Conservation (phyloP, 768 basidiomycete genomes). For the Pilatotrama ljubarskyi region DNA sequence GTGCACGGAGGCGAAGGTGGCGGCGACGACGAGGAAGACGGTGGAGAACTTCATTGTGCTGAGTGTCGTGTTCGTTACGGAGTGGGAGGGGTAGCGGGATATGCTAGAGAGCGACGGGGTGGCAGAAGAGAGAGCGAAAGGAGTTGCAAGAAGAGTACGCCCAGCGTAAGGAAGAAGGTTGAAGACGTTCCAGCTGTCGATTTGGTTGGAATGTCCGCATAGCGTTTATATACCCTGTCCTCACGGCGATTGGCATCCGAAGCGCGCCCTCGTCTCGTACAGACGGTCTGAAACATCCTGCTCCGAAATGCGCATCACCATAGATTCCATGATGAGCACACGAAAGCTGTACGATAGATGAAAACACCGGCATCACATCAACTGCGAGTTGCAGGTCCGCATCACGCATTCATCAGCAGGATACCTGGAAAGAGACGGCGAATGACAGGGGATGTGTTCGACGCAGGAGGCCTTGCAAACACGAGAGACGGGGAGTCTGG, state of each 20-base stretch:
- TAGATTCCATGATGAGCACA: neutral
- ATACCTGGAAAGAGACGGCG: no score
- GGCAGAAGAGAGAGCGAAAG: neutral
- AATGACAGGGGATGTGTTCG: no score
- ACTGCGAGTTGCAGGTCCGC: constrained; percentile 3
- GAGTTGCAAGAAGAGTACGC: constrained; percentile 13
- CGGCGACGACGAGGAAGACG: constrained; percentile 31
- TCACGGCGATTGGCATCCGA: neutral
- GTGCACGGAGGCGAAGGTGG: constrained; percentile 16
- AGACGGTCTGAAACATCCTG: neutral
- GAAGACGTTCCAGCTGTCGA: constrained; percentile 20
- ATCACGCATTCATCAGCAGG: neutral
- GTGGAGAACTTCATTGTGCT: constrained; percentile 39
- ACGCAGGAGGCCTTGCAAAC: no score
- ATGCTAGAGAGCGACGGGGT: constrained; percentile 21
- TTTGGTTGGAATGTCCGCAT: neutral
- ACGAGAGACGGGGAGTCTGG: no score
- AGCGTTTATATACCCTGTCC: constrained; percentile 3
- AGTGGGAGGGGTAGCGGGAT: neutral
- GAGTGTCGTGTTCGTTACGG: neutral
- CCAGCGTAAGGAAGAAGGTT: constrained; percentile 14
- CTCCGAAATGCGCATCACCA: neutral
- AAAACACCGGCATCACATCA: neutral
- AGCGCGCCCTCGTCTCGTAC: neutral
- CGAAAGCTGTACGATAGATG: neutral